phyloP scores from a whole-genome alignment of 768 basidiomycete genomes.

The Cystofilobasidium ferigula region DNA sequence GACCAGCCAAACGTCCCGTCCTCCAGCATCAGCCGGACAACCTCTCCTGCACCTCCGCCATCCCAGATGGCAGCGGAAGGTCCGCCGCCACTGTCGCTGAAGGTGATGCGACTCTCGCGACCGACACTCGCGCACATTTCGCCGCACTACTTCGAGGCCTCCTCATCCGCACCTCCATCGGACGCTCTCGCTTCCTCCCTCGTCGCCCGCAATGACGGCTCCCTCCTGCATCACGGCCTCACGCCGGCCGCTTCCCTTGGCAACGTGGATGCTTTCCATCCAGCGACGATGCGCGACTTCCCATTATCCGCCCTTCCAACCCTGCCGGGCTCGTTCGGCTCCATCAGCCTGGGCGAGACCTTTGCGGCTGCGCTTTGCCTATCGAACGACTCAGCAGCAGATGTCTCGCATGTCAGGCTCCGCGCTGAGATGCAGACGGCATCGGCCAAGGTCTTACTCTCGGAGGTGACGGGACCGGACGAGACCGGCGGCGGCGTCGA shows the following conservation, averaged over 20 bases:
- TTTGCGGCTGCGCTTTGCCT: constrained; percentile 72
- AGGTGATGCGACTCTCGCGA: constrained; percentile 24
- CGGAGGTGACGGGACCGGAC: constrained; percentile 41
- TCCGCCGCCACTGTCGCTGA: constrained; percentile 15
- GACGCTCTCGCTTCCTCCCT: background rate
- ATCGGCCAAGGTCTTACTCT: constrained; percentile 51
- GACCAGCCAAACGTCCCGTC: too few species aligned
- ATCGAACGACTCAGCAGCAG: constrained; percentile 60
- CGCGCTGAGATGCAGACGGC: constrained; percentile 79
- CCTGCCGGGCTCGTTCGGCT: constrained; percentile 70
- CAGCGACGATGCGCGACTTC: constrained; percentile 59
- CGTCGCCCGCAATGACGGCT: background rate
- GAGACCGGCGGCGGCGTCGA: constrained; percentile 42
- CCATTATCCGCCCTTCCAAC: constrained; percentile 67
- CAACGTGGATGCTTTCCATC: background rate
- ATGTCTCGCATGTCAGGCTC: constrained; percentile 54
- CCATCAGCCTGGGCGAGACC: constrained; percentile 79
- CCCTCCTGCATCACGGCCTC: background rate
- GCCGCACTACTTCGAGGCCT: background rate
- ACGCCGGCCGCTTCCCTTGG: background rate
- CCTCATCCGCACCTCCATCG: background rate
- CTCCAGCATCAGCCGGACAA: background rate
- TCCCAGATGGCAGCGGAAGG: background rate
- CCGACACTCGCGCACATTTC: constrained; percentile 12
- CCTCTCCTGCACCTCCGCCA: background rate